Base-by-base conservation (phyloP, 106 monocot species). In the Triglochin maritima region DNA sequence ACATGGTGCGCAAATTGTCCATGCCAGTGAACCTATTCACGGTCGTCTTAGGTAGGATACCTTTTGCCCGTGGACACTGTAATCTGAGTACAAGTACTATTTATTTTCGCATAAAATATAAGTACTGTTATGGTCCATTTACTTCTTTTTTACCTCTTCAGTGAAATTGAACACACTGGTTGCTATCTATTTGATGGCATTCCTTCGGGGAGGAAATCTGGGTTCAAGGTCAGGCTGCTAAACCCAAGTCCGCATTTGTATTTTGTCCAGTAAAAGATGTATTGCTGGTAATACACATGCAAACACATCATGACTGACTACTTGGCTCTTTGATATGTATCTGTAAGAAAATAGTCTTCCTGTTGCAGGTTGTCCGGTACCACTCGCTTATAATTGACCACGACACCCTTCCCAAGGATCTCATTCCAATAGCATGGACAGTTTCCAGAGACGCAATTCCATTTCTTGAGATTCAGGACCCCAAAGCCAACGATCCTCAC, bases 1-100 rank as follows among this genome's bases (percentile, higher is more conserved):
- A 12, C 88, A 92, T 82, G 92, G 98, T 65, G 98, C 91, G 69
- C 72, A 75, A 74, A 78, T 98, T 70, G 68, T 84, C 16, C 91
- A 92, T 80, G 98, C 98, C 50, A 88, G 88, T 53, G 88, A 92
- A 74, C 92, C 98, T 73, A 76, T 98, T 78, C 98, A 98, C 72
- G 92, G 98, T 46, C 84, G 90, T 46, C 77, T 98, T 10, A 98
- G 92, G 98, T 88, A 57, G 52, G 7, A 4, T 64, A 49, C 47
- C 50, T 10, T 71, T 4, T 66, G 29, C 51, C 15, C 2, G 5
- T 29, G 29, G 29, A 29, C 29, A 29, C n/a, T n/a, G n/a, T n/a
- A n/a, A n/a, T n/a, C n/a, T n/a, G n/a, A n/a, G n/a, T n/a, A n/a
- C 29, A 29, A 29, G 29, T 29, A 29, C 29, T 29, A 29, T 29